Base-by-base conservation (phyloP, 1,139 yeast species). In the Pneumocystis carinii region DNA sequence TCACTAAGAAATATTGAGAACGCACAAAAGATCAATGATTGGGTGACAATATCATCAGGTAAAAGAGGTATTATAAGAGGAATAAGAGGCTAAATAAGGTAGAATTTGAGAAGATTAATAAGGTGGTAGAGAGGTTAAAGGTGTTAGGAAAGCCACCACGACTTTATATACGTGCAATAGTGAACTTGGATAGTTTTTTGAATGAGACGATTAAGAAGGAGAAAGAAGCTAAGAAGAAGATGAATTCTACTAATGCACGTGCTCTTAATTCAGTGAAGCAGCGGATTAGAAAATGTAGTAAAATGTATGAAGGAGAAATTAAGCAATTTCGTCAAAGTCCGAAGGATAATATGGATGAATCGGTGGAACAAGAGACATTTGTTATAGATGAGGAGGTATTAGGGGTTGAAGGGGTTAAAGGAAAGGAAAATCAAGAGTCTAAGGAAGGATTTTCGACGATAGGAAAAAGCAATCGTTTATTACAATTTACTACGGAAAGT, bases 261-360 rank as follows among this genome's bases (percentile, higher is more conserved):
- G 92, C 97, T 32, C 86, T 86, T 75, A 92, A 90, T 75, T 85
- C 92, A 62, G 79, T 86, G 65, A 88, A 83, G 77, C 97, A 92
- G 78, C 86, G 96, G 75, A 85, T 89, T 67, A 88, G 83, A 78
- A 90, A 88, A 77, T 83, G 84, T 70, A 77, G 79, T 68, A 86
- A 87, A 74, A 95, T 87, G 69, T 81, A 77, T 74, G 85, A 80
- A 70, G 72, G 74, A 5, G 80, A 82, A 70, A 75, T 86, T 67
- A 85, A 81, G 61, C 76, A 80, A 68, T 90, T 79, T 77, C 81
- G 82, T 70, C 80, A 80, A 64, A 81, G 83, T 70, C 95, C 97
- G 62, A 66, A 65, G 61, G 65, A 62, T 27, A 66, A 63, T 32
- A 61, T 42, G n/a, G 61, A 60, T 17, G 55, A 41, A 8, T 24